These are phyloP conservation scores for Fusarium neocosmosporiellum DNA, from an alignment of 2,329 filamentous ascomycete genomes.

Conservation along the genomic window DNA sequence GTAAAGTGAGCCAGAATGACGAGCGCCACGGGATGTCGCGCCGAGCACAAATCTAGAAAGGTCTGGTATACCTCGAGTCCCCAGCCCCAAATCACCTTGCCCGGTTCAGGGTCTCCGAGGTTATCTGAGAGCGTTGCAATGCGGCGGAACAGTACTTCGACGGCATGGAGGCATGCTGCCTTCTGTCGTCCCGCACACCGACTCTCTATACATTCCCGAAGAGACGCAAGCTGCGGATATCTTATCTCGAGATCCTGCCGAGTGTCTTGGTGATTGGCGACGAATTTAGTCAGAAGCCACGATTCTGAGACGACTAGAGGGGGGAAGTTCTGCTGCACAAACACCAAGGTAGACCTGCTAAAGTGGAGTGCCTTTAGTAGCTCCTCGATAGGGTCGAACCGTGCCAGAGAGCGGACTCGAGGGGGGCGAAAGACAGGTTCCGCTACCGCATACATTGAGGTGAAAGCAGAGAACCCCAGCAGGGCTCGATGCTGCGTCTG, in stretches of 20 bases:
- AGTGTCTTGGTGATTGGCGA: not conserved
- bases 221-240: not conserved
- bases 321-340: not conserved
- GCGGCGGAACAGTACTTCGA: not conserved
- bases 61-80: not conserved
- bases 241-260: not conserved
- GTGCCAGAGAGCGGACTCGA: not conserved
- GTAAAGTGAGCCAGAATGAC: not conserved
- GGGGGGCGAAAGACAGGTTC: not conserved
- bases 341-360: not conserved
- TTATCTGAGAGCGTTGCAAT: not conserved
- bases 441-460: not conserved
- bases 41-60: not conserved
- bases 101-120: not conserved
- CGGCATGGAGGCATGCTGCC: not conserved
- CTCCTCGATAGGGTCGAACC: not conserved
- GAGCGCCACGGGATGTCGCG: not conserved
- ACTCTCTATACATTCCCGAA: not conserved
- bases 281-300: not conserved
- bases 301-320: not conserved
- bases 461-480: not conserved
- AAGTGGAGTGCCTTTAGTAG: not conserved
- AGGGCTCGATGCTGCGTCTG: not conserved
- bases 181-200: not conserved
- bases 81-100: slow-evolving; percentile 1